Conservation (phyloP, 139 green algal genomes). For the Dunaliella primolecta region DNA sequence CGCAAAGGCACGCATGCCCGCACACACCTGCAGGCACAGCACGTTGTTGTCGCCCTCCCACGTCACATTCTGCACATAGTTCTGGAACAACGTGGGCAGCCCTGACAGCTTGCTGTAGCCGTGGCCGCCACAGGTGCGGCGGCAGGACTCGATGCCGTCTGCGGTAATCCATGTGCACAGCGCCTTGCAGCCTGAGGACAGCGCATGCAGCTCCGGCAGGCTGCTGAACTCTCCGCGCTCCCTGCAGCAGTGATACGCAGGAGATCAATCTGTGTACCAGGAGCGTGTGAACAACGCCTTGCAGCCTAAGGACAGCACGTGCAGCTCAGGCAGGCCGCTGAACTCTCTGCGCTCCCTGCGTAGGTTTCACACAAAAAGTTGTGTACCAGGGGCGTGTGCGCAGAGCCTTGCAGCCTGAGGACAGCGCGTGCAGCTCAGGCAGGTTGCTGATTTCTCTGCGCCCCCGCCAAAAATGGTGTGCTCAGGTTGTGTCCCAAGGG, state of each 20-base stretch:
- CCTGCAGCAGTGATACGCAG: constrained; percentile 14
- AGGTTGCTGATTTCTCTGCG: constrained; percentile 76
- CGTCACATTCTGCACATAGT: constrained; percentile 89
- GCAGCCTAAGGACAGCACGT: constrained; percentile 71
- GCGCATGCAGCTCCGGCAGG: constrained; percentile 89
- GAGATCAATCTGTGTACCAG: not conserved
- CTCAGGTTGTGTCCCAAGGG: not conserved
- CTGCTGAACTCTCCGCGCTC: constrained; percentile 71
- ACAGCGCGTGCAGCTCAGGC: constrained; percentile 88
- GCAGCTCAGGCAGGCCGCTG: constrained; percentile 80
- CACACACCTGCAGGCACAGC: constrained; percentile 71
- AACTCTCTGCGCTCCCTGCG: constrained; percentile 76
- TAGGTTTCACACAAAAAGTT: not conserved
- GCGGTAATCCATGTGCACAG: constrained; percentile 60
- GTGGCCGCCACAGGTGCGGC: constrained; percentile 85
- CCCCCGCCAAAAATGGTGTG: constrained; percentile 32
- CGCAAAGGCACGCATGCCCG: no score
- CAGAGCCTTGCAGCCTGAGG: constrained; percentile 42
- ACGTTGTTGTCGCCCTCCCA: constrained; percentile 96
- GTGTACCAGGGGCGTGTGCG: not conserved
- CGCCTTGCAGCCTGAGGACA: constrained; percentile 41
- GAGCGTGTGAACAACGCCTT: not conserved
- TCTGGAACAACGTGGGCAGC: constrained; percentile 73
- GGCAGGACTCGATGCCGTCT: constrained; percentile 77
- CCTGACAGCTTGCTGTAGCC: constrained; percentile 82